A percentile compares a stretch with the other conserved stretches of the same genome.
Conservation (phyloP, 148 eudicot species). For the Simmondsia chinensis region DNA sequence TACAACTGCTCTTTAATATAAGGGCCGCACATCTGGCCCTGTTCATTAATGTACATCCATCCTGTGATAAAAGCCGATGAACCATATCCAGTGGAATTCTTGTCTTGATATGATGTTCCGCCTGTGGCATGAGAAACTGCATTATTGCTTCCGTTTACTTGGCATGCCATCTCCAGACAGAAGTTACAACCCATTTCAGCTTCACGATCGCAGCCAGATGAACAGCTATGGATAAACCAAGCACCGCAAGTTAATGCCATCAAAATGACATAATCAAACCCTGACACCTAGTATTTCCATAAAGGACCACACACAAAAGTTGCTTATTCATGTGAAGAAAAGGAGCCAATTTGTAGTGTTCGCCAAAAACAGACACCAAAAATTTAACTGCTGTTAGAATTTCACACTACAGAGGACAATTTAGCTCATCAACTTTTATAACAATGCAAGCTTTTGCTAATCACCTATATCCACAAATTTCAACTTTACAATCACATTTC, state of each 20-base stretch:
- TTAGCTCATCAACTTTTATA: no score
- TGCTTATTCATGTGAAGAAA: not conserved
- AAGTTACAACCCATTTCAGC: slow-evolving; percentile 16
- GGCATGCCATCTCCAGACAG: slow-evolving; percentile 34
- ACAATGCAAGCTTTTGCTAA: no score
- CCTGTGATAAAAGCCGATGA: slow-evolving; percentile 41
- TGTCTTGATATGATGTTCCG: slow-evolving; percentile 21
- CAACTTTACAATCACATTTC: no score
- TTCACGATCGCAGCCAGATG: slow-evolving; percentile 21
- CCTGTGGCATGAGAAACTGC: slow-evolving; percentile 19
- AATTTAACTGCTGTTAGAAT: not conserved
- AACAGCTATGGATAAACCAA: slow-evolving; percentile 9
- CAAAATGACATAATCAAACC: not conserved
- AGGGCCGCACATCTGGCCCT: slow-evolving; percentile 90
- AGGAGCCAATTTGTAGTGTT: no score
- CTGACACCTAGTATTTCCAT: no score
- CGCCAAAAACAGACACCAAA: not conserved
- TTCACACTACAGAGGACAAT: no score
- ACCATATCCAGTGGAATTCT: slow-evolving; percentile 13
- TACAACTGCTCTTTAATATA: slow-evolving; percentile 73
- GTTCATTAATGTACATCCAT: slow-evolving; percentile 92
- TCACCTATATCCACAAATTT: no score
- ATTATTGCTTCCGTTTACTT: slow-evolving; percentile 33
- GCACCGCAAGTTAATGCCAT: not conserved
- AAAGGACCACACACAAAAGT: no score